Evolutionary conservation across 2,329 filamentous ascomycete species (phyloP), one percentile per base, ranked within the genome.

Genomic region (Pyrenochaeta sp.): DNA sequence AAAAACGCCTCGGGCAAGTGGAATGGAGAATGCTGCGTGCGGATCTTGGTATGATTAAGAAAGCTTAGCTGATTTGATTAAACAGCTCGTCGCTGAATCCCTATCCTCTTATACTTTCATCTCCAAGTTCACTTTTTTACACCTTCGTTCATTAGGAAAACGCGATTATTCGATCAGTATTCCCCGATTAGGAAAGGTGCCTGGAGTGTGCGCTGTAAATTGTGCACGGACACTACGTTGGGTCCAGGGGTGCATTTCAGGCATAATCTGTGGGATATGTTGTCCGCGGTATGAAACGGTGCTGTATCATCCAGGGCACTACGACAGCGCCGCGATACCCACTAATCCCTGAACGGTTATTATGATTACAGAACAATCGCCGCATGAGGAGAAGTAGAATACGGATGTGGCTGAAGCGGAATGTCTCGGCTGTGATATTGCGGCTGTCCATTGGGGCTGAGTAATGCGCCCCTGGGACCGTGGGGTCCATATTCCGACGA

Each of bases 141-240:
- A 51, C 42, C 12, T 28, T 39, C 27, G 4, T 25, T 24, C n/a
- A 45, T 25, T 15, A 15, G 24, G 25, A n/a, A 45, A 36, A 34
- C 43, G 42, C n/a, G 62, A 65, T 65, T 61, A 63, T 57, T 50
- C 50, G 49, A 65, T 65, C 62, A 55, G 19, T 15, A 53, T 49
- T 56, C 7, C 53, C 47, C 7, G 5, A 53, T 46, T 1, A 5
- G 52, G 51, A 30, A 50, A 8, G 22, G 22, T 32, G 15, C 27
- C 5, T 30, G 12, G 32, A 44, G 19, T 19, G 19, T 19, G 19
- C 19, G 19, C 19, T 19, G 19, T 19, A 19, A 19, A 19, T 19
- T 19, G 19, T 19, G 19, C 19, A 19, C 19, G 19, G 19, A 19
- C 19, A 19, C 19, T 19, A 19, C 19, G 19, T 19, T 19, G 19